phyloP scores from a whole-genome alignment of 306 rosid species.

The Argentina anserina region DNA sequence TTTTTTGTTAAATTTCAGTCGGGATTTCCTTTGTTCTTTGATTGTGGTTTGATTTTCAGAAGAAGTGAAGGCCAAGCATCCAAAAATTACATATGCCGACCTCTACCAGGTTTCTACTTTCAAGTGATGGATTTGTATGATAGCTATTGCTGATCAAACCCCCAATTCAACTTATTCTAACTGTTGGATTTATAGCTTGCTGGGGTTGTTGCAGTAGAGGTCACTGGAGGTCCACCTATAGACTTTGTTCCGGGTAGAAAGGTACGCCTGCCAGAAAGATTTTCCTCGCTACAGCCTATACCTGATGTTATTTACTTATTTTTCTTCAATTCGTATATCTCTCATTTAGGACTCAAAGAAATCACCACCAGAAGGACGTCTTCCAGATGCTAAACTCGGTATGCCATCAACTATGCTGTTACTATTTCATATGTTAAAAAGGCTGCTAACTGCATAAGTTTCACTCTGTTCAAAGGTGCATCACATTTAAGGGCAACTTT shows the following conservation, averaged over 20 bases:
- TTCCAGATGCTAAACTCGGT: constrained; percentile 85
- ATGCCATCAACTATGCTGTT: background rate
- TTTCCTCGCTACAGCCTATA: background rate
- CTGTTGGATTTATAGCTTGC: constrained; percentile 58
- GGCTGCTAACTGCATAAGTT: background rate
- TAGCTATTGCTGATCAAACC: background rate
- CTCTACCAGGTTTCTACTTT: constrained; percentile 62
- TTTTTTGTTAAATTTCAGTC: background rate
- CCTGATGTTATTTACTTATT: background rate
- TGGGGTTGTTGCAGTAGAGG: constrained; percentile 86
- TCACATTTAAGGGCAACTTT: constrained; percentile 65
- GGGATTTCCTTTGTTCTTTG: background rate
- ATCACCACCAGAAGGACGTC: constrained; percentile 70
- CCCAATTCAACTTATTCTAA: background rate
- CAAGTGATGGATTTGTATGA: background rate
- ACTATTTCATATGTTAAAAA: background rate
- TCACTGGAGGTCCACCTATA: constrained; percentile 87
- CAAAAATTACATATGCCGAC: constrained; percentile 66
- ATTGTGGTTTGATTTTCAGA: constrained; percentile 36
- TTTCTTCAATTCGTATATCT: background rate
- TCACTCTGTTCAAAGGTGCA: constrained; percentile 42
- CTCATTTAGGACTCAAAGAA: constrained; percentile 49
- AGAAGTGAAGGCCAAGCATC: constrained; percentile 68
- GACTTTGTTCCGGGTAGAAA: constrained; percentile 75
- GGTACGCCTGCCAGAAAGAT: constrained; percentile 29